Percentiles rank a stretch among this genome's conserved stretches.
phyloP scores from a whole-genome alignment of 192 early-diverging fungal species.

The Backusella australiensis region DNA sequence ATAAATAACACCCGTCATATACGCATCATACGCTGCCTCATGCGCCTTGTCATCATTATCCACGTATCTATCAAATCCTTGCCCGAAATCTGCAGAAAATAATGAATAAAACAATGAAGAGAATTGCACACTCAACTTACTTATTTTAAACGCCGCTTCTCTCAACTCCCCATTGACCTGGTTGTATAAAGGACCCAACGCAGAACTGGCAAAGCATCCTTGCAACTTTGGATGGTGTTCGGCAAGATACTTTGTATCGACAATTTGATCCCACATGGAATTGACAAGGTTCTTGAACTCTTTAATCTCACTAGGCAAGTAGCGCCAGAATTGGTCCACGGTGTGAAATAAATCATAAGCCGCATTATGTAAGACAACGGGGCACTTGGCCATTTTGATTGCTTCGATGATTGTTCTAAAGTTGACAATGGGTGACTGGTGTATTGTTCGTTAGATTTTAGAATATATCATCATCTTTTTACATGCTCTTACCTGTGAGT shows the following conservation, averaged over 20 bases:
- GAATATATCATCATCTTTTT: too few species aligned
- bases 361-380: slow-evolving; percentile 89
- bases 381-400: slow-evolving; percentile 65
- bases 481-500: neutral
- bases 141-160: slow-evolving; percentile 45
- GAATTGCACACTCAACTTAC: slow-evolving; percentile 22
- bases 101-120: neutral
- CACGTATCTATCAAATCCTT: slow-evolving; percentile 46
- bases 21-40: slow-evolving; percentile 94
- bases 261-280: slow-evolving; percentile 65
- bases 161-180: slow-evolving; percentile 19
- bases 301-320: slow-evolving; percentile 60
- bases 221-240: slow-evolving; percentile 39
- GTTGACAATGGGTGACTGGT: slow-evolving; percentile 27
- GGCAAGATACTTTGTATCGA: slow-evolving; percentile 80
- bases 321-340: slow-evolving; percentile 68
- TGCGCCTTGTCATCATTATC: slow-evolving; percentile 52
- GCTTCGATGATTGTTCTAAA: slow-evolving; percentile 82
- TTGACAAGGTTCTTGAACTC: slow-evolving; percentile 67
- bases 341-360: slow-evolving; percentile 85
- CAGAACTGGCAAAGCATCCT: slow-evolving; percentile 34
- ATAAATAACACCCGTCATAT: slow-evolving; percentile 82
- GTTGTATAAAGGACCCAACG: slow-evolving; percentile 17
- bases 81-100: slow-evolving; percentile 42
- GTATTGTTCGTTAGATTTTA: too few species aligned